Evolutionary conservation across 2,329 filamentous ascomycete genomes (phyloP), one percentile per base, ranked within the genome.

Genomic region (Aspergillus sp.): DNA sequence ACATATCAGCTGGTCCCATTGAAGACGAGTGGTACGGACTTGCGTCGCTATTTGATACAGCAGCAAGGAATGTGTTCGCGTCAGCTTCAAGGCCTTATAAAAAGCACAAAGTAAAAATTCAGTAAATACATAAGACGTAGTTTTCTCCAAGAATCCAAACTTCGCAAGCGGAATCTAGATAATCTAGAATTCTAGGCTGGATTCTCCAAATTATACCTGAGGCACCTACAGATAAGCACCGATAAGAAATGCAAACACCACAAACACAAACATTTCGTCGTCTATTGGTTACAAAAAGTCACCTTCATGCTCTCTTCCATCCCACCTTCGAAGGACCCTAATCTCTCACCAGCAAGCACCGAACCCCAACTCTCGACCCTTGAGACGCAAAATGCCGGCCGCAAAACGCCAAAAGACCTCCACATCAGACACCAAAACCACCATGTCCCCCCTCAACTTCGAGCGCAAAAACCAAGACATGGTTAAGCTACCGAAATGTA

Each of bases 401-500:
- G n/a, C 23, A 38, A 52, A 25, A 3, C 3, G 49, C 15, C 1
- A 8, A 15, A 47, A 25, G 30, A 5, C 31, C 3, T 8, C 43
- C 4, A 7, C 11, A n/a, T 38, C 23, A 22, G 45, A 53, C 50
- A 5, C 34, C 11, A 41, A 41, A 41, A 41, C 34, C 11, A 11
- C 11, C 34, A 41, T 41, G 11, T 15, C 34, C 8, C 5, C 34
- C 11, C 73, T 77, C 55, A 63, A 72, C n/a, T 79, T 79, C 47
- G 74, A 78, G 54, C 76, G 71, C 63, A 76, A 77, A 64, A 79
- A 79, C 59, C 65, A 74, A 48, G 61, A 73, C 54, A 71, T 77
- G 46, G 63, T 71, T 51, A 76, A 72, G 55, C 64, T 79, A 3
- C 77, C 77, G 9, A 76, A 76, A 68, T 68, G 77, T 79, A 66